Evolutionary conservation across 2,329 filamentous ascomycete genomes (phyloP), one percentile per base, ranked within the genome.

Genomic region (Aspergillus piperis): DNA sequence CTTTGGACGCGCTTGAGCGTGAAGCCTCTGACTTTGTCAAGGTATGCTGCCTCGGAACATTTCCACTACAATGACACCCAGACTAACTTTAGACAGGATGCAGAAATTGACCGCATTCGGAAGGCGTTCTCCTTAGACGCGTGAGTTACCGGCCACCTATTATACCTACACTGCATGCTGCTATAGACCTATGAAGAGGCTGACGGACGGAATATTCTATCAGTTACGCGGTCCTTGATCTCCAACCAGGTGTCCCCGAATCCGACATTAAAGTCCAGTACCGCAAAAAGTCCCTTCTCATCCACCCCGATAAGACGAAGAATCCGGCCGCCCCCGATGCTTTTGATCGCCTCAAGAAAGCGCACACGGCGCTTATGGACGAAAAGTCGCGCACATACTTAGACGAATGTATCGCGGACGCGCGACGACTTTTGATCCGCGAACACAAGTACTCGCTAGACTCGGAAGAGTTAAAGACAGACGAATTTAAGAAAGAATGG

Each of bases 271-370:
- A 97, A 80, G 82, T 89, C 68, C 86, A 86, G 67, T 99, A 98
- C 81, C 93, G 95, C 82, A 93, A 92, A 71, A 98, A 97, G 78
- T 99, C 95, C n/a, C 88, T 99, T 59, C 88, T 99, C 52, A 98
- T 99, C 81, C 95, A 99, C 81, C 95, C 95, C 6, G 95, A 99
- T 82, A 99, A 99, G 78, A 97, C 95, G 59, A 88, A 88, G 72
- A 98, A 99, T 73, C 89, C 92, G 0, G 86, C 83, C 52, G 95
- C 95, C 0, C 94, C 95, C 3, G 95, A 98, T 71, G 95, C 95
- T 66, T 99, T 99, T 74, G 95, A 99, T 78, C 88, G 94, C 8
- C 85, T 99, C 27, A 96, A 96, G 73, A 97, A 98, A 78, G 95
- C 95, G 0, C 92, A 98, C 73, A 90, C 88, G 2, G 87, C 91